Evolutionary conservation across 129 eudicot genomes (phyloP).

Genomic region (Centella asiatica): DNA sequence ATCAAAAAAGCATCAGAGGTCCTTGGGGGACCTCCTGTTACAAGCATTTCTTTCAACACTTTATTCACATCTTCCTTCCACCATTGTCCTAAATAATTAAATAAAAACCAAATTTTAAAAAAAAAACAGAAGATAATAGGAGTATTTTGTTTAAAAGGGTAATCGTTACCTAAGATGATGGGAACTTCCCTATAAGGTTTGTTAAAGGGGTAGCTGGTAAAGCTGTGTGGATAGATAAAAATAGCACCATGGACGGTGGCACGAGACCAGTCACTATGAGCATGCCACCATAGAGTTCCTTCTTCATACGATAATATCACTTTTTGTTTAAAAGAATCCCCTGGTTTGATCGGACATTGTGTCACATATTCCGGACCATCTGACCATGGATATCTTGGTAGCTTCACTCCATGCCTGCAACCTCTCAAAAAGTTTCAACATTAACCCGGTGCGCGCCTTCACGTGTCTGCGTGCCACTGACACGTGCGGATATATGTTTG

Average conservation of each 20-base stretch:
- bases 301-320: not conserved
- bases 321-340: not conserved
- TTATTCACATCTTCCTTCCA: conserved; percentile 5
- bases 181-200: not conserved
- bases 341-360: conserved; percentile 10
- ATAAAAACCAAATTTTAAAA: not conserved
- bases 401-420: conserved; percentile 9
- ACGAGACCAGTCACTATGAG: conserved; percentile 7
- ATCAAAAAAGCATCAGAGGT: conserved; percentile 4
- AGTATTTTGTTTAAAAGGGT: not conserved
- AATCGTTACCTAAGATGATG: conserved; percentile 7
- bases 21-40: not conserved
- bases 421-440: not conserved
- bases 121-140: not conserved
- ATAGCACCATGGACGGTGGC: conserved; percentile 11
- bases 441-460: too few relatives aligned
- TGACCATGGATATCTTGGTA: conserved; percentile 3
- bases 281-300: conserved; percentile 11
- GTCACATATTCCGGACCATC: conserved; percentile 7
- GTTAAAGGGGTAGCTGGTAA: not conserved
- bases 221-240: not conserved
- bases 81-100: conserved; percentile 2
- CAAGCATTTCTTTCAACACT: not conserved
- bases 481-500: too few relatives aligned
- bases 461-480: too few relatives aligned